These are phyloP conservation scores for Arabis hirsuta DNA, from an alignment of 345 rosid species.

Conservation along the genomic window DNA sequence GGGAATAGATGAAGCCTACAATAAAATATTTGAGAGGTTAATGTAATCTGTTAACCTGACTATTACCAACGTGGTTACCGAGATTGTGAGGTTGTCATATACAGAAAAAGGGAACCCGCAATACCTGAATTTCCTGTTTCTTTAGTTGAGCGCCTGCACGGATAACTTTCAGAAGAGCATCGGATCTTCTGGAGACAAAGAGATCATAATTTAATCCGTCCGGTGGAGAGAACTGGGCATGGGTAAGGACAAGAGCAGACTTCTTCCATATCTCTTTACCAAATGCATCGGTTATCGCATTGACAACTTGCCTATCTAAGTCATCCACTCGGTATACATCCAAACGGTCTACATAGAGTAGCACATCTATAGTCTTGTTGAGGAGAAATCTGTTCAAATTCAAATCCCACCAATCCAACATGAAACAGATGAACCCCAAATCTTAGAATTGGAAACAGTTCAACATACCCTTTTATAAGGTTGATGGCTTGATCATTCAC, in stretches of 20 bases:
- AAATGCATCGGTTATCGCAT: constrained; percentile 76
- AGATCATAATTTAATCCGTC: constrained; percentile 71
- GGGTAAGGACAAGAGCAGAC: constrained; percentile 80
- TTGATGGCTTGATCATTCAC: constrained; percentile 77
- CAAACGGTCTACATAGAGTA: constrained; percentile 80
- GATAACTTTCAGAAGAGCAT: constrained; percentile 67
- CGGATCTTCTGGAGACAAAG: constrained; percentile 69
- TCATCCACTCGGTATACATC: constrained; percentile 86
- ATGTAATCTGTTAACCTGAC: neutral
- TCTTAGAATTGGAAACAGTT: constrained; percentile 9
- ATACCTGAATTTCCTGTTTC: constrained; percentile 58
- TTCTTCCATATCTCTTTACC: constrained; percentile 84
- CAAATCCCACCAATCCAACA: constrained; percentile 6
- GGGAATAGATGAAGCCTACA: constrained; percentile 50
- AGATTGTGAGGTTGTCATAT: neutral
- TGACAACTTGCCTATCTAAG: constrained; percentile 74
- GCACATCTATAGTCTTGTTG: constrained; percentile 72
- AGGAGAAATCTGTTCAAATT: constrained; percentile 61
- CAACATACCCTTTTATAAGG: constrained; percentile 65
- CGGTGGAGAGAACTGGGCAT: constrained; percentile 88
- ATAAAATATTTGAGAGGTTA: constrained; percentile 11
- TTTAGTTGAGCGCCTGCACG: constrained; percentile 56
- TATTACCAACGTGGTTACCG: neutral
- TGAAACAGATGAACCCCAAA: constrained; percentile 26
- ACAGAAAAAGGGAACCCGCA: neutral